Conservation (phyloP, 768 basidiomycete genomes). For the Xerocomus brunneocitrinus region DNA sequence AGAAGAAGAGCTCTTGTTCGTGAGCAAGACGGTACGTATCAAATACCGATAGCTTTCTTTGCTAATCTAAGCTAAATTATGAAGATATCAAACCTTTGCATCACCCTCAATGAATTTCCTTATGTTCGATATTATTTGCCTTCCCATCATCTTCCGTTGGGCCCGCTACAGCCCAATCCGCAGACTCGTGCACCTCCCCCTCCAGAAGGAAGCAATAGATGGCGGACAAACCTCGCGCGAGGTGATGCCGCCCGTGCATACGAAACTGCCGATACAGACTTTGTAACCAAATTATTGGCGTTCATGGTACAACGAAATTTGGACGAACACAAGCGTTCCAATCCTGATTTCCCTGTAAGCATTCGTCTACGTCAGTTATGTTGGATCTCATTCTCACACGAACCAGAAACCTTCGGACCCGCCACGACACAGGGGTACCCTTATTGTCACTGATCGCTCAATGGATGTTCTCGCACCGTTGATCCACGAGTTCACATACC, state of each 20-base stretch:
- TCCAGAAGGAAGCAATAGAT: slow-evolving; percentile 58
- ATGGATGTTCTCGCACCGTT: slow-evolving; percentile 92
- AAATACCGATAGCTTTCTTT: neutral
- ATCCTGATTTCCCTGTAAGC: slow-evolving; percentile 84
- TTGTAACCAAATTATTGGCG: slow-evolving; percentile 77
- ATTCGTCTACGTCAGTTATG: neutral
- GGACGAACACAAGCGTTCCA: slow-evolving; percentile 82
- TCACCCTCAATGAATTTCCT: slow-evolving; percentile 88
- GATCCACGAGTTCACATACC: slow-evolving; percentile 97
- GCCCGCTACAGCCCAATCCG: slow-evolving; percentile 67
- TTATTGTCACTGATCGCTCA: slow-evolving; percentile 93
- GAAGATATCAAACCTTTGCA: slow-evolving; percentile 85
- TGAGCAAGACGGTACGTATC: slow-evolving; percentile 54
- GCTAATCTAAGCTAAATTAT: slow-evolving; percentile 1
- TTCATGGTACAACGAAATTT: slow-evolving; percentile 78
- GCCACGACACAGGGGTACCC: slow-evolving; percentile 66
- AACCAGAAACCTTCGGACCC: slow-evolving; percentile 50
- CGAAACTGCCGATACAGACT: slow-evolving; percentile 70
- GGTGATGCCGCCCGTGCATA: slow-evolving; percentile 65
- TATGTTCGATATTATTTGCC: slow-evolving; percentile 92
- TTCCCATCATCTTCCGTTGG: slow-evolving; percentile 74
- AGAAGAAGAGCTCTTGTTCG: slow-evolving; percentile 81
- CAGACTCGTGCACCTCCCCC: slow-evolving; percentile 66
- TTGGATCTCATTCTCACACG: neutral
- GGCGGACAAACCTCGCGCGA: slow-evolving; percentile 79